Evolutionary conservation across 2,329 filamentous ascomycete genomes (phyloP), one percentile per base, ranked within the genome.

Genomic region (Sporothrix euskadiensis): DNA sequence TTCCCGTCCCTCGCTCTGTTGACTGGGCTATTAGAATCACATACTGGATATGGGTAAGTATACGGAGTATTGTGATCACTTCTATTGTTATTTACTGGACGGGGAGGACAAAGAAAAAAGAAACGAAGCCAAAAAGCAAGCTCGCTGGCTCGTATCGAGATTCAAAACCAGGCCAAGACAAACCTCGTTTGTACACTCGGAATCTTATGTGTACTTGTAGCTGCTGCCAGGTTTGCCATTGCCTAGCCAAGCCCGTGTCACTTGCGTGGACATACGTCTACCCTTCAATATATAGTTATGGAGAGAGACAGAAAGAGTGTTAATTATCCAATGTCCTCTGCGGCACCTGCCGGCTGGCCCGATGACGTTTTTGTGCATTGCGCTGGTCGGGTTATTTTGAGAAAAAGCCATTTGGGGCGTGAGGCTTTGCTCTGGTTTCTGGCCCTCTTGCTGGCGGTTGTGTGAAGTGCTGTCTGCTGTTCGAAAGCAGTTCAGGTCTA

Each of bases 351-450:
- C 59, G 59, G 71, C 9, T 49, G 44, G 71, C 19, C 65, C 56
- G 66, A 73, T 73, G 72, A 57, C 66, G 66, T 73, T 71, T 49
- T 56, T 26, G 56, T 69, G 49, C 66, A 56, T 69, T 63, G 59
- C 35, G n/a, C 35, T n/a, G 59, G 56, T 26, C 59, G 35, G 35
- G 35, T 26, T 65, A 65, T 44, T 65, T 41, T 35, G 35, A 44
- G 35, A 41, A 63, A 39, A n/a, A 54, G 16, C 32, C 14, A 63
- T 16, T 22, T 14, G 19, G 59, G 35, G 59, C 59, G n/a, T 10
- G 26, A 26, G 35, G 59, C 59, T 26, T 41, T 44, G n/a, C n/a
- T 65, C 32, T 59, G 12, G 30, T 35, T 59, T 59, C 56, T 39
- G 56, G 30, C 3, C 30, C 16, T 59, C 56, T 65, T 65, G 35